Evolutionary conservation across 805 yeast genomes (phyloP).

Genomic region (Wickerhamomyces bisporus): DNA sequence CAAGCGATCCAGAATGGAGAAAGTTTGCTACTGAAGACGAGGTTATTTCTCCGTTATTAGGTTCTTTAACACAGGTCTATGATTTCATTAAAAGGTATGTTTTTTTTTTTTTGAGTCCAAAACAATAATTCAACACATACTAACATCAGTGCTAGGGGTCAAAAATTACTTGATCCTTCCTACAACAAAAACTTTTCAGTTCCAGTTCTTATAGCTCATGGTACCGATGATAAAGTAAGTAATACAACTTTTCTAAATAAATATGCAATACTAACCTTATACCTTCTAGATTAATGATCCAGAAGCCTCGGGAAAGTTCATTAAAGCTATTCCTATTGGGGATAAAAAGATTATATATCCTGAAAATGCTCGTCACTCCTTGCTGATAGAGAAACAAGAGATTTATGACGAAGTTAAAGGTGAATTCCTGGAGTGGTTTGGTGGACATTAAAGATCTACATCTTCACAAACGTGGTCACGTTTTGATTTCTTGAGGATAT

Average conservation of each 20-base stretch:
- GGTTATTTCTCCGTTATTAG: slow-evolving; percentile 40
- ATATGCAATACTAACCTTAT: no score
- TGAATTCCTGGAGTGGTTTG: slow-evolving; percentile 38
- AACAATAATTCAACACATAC: no score
- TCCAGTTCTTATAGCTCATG: slow-evolving; percentile 57
- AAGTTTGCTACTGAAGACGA: slow-evolving; percentile 41
- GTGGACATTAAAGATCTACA: slow-evolving; percentile 15
- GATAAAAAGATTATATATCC: slow-evolving; percentile 18
- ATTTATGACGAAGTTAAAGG: slow-evolving; percentile 30
- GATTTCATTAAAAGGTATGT: slow-evolving; percentile 44
- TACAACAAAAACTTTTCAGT: slow-evolving; percentile 28
- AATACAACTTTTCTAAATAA: slow-evolving; percentile 28
- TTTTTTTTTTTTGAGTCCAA: no score
- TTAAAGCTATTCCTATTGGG: slow-evolving; percentile 7
- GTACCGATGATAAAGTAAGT: slow-evolving; percentile 57
- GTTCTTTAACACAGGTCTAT: slow-evolving; percentile 49
- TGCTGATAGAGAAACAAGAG: slow-evolving; percentile 42
- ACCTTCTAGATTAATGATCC: slow-evolving; percentile 53
- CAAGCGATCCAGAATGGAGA: slow-evolving; percentile 42
- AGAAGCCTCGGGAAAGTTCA: slow-evolving; percentile 15
- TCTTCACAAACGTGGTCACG: no score
- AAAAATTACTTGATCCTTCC: slow-evolving; percentile 35
- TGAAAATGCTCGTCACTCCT: slow-evolving; percentile 37
- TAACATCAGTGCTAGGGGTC: slow-evolving; percentile 47
- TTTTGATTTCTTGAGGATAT: no score